Percentiles rank a stretch among this genome's conserved stretches.
These are phyloP conservation scores for Leccinum subrobustum DNA, from an alignment of 1,284 basidiomycete species.

Conservation along the genomic window DNA sequence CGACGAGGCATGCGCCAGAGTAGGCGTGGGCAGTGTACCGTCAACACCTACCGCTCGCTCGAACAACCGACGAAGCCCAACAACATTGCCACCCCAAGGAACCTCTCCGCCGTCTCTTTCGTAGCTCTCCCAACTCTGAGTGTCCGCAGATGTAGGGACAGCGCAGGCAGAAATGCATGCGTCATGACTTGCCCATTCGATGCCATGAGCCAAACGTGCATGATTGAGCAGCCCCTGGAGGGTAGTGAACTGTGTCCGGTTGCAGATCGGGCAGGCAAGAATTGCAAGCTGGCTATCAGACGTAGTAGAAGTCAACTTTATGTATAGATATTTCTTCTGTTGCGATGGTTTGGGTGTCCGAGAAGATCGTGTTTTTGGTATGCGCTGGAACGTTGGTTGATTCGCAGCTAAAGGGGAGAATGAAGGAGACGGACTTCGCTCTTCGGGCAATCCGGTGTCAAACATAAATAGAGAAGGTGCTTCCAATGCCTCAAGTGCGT, in stretches of 20 bases:
- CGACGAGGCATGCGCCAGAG: conserved; percentile 6
- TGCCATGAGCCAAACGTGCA: conserved; percentile 61
- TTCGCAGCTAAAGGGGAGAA: conserved; percentile 18
- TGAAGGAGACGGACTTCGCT: conserved; percentile 24
- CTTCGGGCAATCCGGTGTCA: conserved; percentile 35
- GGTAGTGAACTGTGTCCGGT: conserved; percentile 63
- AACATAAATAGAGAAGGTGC: conserved; percentile 50
- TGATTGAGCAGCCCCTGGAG: conserved; percentile 78
- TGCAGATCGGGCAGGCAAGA: conserved; percentile 62
- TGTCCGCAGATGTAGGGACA: conserved; percentile 39
- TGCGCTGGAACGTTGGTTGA: conserved; percentile 20
- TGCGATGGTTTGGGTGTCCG: conserved; percentile 34
- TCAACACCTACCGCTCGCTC: conserved; percentile 62
- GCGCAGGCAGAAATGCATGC: conserved; percentile 70
- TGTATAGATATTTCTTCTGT: conserved; percentile 45
- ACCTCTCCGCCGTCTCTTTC: conserved; percentile 59
- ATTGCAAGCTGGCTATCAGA: conserved; percentile 39
- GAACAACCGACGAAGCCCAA: conserved; percentile 63
- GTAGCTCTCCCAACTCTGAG: conserved; percentile 44
- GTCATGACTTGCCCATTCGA: conserved; percentile 74
- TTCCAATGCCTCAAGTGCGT: conserved; percentile 56
- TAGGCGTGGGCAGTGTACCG: conserved; percentile 13
- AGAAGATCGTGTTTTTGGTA: conserved; percentile 37
- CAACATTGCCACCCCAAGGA: conserved; percentile 39
- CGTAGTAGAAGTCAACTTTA: conserved; percentile 36